These are phyloP conservation scores for Melaleuca alternifolia DNA, from an alignment of 345 rosid genomes.

Conservation along the genomic window DNA sequence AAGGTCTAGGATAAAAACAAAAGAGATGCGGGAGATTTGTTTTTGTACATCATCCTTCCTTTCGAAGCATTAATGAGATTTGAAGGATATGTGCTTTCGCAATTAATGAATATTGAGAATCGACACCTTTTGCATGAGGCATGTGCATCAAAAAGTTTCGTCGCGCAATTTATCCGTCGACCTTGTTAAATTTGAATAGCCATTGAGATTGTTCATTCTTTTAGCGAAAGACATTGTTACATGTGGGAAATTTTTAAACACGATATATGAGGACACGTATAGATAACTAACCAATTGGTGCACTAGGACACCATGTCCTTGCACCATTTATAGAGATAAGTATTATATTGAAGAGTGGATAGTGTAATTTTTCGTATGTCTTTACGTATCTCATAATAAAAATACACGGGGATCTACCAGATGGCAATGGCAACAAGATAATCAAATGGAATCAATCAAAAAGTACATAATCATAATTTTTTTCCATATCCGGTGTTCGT, in stretches of 20 bases:
- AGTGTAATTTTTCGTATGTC: background rate
- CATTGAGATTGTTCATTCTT: background rate
- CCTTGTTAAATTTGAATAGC: background rate
- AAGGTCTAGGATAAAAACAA: background rate
- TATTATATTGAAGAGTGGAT: background rate
- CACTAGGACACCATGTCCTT: background rate
- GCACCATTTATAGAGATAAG: background rate
- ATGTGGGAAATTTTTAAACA: background rate
- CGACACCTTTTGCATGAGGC: background rate
- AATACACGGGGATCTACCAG: background rate
- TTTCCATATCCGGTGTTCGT: no score
- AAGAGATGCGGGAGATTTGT: background rate
- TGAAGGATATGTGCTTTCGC: background rate
- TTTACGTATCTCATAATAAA: no score
- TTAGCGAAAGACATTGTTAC: background rate
- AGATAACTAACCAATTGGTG: background rate
- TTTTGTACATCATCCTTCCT: background rate
- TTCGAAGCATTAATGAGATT: background rate
- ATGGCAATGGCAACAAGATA: background rate
- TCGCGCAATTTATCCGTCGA: background rate
- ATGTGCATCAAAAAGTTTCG: background rate
- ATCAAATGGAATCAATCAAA: no score
- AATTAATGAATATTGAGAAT: background rate
- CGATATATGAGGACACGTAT: background rate
- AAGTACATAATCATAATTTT: background rate